Evolutionary conservation across 768 basidiomycete species (phyloP).

Genomic region (Amyloporia xantha): DNA sequence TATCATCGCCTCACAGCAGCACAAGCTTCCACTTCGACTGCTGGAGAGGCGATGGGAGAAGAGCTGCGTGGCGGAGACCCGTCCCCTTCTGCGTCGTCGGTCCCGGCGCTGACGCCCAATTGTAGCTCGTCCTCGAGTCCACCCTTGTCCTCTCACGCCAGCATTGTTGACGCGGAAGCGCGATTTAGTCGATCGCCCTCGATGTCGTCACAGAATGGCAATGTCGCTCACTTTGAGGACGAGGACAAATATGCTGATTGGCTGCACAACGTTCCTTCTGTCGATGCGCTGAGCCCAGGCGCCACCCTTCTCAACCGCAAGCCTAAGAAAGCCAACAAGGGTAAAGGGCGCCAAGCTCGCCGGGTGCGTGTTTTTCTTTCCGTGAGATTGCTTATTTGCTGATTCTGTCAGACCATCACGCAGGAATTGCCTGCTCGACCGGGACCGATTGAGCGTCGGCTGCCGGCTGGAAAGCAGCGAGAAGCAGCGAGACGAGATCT

Average conservation of each 20-base stretch:
- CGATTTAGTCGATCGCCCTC: no score
- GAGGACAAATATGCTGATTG: neutral
- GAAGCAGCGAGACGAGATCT: neutral
- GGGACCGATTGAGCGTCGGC: no score
- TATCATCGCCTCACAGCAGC: constrained; percentile 35
- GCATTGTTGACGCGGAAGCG: no score
- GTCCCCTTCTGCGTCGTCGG: constrained; percentile 26
- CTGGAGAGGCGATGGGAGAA: neutral
- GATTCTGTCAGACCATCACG: constrained; percentile 1
- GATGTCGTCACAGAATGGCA: no score
- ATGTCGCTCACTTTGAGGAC: no score
- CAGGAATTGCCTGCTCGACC: constrained; percentile 9
- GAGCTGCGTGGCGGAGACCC: constrained; percentile 8
- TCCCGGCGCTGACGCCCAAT: constrained; percentile 62
- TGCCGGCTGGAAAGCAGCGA: neutral
- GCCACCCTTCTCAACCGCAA: neutral
- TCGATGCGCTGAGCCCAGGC: neutral
- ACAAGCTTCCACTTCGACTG: neutral
- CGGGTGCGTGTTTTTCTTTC: no score
- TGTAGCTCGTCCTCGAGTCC: constrained; percentile 65
- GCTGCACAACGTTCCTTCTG: neutral
- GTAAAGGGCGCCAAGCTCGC: no score
- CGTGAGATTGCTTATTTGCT: no score
- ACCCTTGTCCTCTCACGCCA: constrained; percentile 26
- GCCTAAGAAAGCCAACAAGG: no score